phyloP scores from a whole-genome alignment of 2,329 filamentous ascomycete species.

The Neocatenulostroma microsporum region DNA sequence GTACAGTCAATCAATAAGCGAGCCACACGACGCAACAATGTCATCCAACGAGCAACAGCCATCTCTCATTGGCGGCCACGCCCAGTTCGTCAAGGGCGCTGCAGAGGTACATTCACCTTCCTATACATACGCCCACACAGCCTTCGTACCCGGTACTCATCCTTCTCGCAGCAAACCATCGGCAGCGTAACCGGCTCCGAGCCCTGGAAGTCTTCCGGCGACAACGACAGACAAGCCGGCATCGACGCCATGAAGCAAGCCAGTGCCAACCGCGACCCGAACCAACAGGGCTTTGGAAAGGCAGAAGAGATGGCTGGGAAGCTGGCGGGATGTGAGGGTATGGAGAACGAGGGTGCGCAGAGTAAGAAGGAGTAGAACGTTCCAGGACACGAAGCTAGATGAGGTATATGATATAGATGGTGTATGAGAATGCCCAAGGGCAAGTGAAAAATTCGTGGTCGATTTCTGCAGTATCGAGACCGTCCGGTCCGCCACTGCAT shows the following conservation, averaged over 20 bases:
- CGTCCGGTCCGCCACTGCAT: too few species aligned
- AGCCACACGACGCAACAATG: constrained; percentile 6
- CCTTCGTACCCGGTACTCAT: neutral
- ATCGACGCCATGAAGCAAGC: constrained; percentile 57
- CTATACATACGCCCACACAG: constrained; percentile 11
- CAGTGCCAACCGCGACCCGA: constrained; percentile 48
- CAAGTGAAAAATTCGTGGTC: too few species aligned
- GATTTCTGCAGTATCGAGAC: too few species aligned
- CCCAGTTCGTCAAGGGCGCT: constrained; percentile 61
- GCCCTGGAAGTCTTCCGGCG: constrained; percentile 57
- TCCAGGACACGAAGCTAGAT: too few species aligned
- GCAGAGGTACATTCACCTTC: constrained; percentile 45
- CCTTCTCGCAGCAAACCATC: constrained; percentile 36
- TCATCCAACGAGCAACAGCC: constrained; percentile 32
- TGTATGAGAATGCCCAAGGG: too few species aligned
- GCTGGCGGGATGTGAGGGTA: constrained; percentile 59
- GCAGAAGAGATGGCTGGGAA: constrained; percentile 58
- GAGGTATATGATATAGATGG: neutral
- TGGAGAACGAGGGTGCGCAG: constrained; percentile 55
- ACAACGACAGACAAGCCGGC: constrained; percentile 56
- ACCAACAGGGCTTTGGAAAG: constrained; percentile 51
- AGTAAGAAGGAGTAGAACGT: constrained; percentile 30
- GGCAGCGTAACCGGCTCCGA: constrained; percentile 55
- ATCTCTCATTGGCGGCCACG: constrained; percentile 56
- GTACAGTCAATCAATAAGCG: too few species aligned